phyloP scores from a whole-genome alignment of 108 stramenopile species.

The Seminavis robusta region DNA sequence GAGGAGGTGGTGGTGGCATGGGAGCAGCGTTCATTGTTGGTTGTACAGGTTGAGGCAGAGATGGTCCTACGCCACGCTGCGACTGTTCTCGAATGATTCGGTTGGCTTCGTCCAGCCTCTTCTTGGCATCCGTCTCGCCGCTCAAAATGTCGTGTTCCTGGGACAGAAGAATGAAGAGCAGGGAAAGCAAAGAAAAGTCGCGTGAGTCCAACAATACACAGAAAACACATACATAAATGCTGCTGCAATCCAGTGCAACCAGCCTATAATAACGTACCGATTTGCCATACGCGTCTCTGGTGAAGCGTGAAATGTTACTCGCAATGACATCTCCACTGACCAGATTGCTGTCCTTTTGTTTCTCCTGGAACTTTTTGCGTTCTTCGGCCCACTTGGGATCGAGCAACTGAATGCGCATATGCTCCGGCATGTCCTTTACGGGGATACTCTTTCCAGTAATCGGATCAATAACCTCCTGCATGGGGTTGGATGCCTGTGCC shows the following conservation, averaged over 20 bases:
- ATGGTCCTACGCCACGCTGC: background rate
- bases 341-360: constrained; percentile 91
- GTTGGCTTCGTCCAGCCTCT: constrained; percentile 57
- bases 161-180: background rate
- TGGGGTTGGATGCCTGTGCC: constrained; percentile 43
- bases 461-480: constrained; percentile 84
- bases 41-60: constrained; percentile 8
- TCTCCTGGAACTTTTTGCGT: constrained; percentile 79
- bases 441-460: constrained; percentile 88
- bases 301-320: constrained; percentile 69
- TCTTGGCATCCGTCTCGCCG: constrained; percentile 42
- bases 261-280: constrained; percentile 1
- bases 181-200: too few relatives aligned
- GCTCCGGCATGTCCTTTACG: constrained; percentile 86
- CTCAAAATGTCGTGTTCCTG: constrained; percentile 34
- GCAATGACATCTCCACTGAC: constrained; percentile 90
- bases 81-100: constrained; percentile 54
- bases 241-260: background rate
- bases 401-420: constrained; percentile 96
- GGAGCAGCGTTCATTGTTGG: background rate
- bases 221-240: background rate
- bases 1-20: too few relatives aligned
- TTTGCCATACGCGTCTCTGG: constrained; percentile 24
- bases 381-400: constrained; percentile 97
- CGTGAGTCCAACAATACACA: too few relatives aligned